Base-by-base conservation (phyloP, 108 stramenopile genomes). In the Discostella stelligeroides region DNA sequence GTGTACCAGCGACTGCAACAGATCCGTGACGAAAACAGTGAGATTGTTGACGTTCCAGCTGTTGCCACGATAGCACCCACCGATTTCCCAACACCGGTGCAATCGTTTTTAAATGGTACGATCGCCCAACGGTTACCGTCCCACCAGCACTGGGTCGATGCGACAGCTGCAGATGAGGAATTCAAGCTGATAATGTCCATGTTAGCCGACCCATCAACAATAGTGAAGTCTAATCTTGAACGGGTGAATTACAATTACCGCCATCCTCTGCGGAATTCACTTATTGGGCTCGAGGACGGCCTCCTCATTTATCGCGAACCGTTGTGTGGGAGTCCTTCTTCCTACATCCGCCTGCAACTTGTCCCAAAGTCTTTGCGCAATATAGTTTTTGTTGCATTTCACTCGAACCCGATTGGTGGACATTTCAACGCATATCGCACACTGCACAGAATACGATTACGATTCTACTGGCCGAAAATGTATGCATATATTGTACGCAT, bases 351-450 rank as follows among this genome's bases (percentile, higher is more conserved):
- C 7, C 56, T 71, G 20, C 51, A 34, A 41, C n/a, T 56, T n/a
- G 51, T 72, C 1, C 54, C 62, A 0, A 0, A 6, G 4, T 17
- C 23, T 13, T 27, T 72, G 42, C 12, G 43, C 7, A 39, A 72
- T n/a, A 72, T 72, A n/a, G 17, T 72, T 2, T 72, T 72, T 24
- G 51, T 63, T n/a, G n/a, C n/a, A n/a, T n/a, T n/a, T n/a, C n/a
- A n/a, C n/a, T n/a, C n/a, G n/a, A n/a, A n/a, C n/a, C 53, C 70
- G 17, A 68, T 68, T 53, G 67, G 67, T 6, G 67, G 56, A 8
- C 68, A 69, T 25, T 38, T 69, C 29, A 63, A 56, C 27, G 7
- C 17, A 4, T 42, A 30, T 13, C 53, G 71, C 5, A 72, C 62
- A 14, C 54, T 43, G 6, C 34, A 23, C 4, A 15, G 43, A 0